Evolutionary conservation across 495 filamentous ascomycete species (phyloP).

Genomic region (Penicillium pulvis): DNA sequence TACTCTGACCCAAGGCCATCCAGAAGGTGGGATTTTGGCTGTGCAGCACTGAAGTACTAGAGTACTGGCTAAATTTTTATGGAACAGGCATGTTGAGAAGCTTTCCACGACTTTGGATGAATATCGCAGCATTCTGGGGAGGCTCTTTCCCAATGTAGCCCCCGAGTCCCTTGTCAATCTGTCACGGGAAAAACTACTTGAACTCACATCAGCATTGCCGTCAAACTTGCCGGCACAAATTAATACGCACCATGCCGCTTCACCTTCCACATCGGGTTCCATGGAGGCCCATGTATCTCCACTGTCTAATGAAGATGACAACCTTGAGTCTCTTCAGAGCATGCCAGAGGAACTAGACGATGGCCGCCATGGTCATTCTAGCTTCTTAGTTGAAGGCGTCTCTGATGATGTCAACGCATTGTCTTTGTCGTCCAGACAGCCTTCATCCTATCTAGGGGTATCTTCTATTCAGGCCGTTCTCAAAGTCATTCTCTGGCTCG

Average conservation of each 20-base stretch:
- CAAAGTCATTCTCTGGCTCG: conserved; percentile 77
- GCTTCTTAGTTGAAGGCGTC: conserved; percentile 63
- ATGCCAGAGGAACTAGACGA: conserved; percentile 43
- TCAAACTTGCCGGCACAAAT: conserved; percentile 11
- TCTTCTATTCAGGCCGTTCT: conserved; percentile 80
- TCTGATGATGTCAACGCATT: conserved; percentile 82
- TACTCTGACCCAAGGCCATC: conserved; percentile 47
- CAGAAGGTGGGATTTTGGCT: conserved; percentile 30
- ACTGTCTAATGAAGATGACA: conserved; percentile 41
- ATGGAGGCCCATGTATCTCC: conserved; percentile 46
- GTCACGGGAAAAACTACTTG: conserved; percentile 52
- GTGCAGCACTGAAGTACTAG: neutral
- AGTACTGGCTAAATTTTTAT: neutral
- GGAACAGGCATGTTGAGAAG: conserved; percentile 44
- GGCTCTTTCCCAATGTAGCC: conserved; percentile 38
- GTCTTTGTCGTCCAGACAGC: conserved; percentile 69
- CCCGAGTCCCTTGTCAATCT: conserved; percentile 46
- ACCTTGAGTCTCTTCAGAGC: conserved; percentile 43
- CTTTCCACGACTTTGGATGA: conserved; percentile 44
- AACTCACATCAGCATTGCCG: conserved; percentile 32
- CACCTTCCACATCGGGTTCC: conserved; percentile 42
- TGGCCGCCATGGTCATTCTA: conserved; percentile 22
- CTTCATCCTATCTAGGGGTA: conserved; percentile 78
- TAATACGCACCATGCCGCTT: conserved; percentile 33
- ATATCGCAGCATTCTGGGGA: conserved; percentile 40